Conservation (phyloP, 805 yeast species). For the Candida montana region DNA sequence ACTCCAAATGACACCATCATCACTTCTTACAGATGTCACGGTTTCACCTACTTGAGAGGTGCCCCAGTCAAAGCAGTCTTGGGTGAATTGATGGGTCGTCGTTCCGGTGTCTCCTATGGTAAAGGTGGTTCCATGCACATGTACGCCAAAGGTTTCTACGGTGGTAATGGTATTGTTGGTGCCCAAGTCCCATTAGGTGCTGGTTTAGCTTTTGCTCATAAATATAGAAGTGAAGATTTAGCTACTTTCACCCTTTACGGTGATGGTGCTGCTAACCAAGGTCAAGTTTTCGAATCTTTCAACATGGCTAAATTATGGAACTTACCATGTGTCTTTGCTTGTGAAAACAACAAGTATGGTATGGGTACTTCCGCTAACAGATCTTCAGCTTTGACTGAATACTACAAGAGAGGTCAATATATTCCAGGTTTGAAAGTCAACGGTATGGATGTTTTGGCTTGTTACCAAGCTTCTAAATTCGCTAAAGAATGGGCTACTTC, state of each 20-base stretch:
- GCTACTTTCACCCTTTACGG: conserved; percentile 91
- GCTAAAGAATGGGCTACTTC: conserved; percentile 93
- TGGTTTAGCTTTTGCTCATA: conserved; percentile 97
- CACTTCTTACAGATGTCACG: conserved; percentile 98
- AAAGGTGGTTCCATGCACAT: conserved; percentile 99
- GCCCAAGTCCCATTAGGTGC: conserved; percentile 99
- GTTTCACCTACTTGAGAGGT: conserved; percentile 96
- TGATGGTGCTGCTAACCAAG: conserved; percentile 99
- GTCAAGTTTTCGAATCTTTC: conserved; percentile 96
- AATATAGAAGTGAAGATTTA: conserved; percentile 75
- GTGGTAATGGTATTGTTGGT: conserved; percentile 99
- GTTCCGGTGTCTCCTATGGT: conserved; percentile 92
- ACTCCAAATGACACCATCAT: conserved; percentile 80
- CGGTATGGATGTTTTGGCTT: conserved; percentile 97
- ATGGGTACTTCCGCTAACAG: conserved; percentile 99
- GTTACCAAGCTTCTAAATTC: conserved; percentile 91
- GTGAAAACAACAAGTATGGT: conserved; percentile 99
- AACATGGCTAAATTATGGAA: conserved; percentile 99
- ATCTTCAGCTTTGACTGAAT: conserved; percentile 94
- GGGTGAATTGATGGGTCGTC: conserved; percentile 96
- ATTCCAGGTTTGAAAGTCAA: conserved; percentile 97
- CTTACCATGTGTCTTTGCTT: conserved; percentile 88
- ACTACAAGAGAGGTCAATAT: conserved; percentile 98
- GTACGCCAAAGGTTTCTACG: conserved; percentile 92
- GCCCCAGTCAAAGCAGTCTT: conserved; percentile 83